Conservation (phyloP, 306 rosid species). For the Inga laurina region DNA sequence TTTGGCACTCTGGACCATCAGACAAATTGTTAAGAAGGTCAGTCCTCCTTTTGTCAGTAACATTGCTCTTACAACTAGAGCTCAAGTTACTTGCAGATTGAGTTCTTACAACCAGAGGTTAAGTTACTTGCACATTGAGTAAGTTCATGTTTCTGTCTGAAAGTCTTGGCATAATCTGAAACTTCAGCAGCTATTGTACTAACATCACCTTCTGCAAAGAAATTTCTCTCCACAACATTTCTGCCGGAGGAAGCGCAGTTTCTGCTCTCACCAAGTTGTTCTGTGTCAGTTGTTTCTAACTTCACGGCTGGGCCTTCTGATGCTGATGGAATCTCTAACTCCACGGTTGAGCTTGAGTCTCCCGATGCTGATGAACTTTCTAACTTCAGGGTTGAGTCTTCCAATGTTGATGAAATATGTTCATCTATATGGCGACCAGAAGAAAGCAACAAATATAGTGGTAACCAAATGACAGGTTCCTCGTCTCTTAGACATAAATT, state of each 20-base stretch:
- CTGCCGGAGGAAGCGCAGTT: conserved; percentile 4
- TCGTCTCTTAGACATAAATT: too few species aligned
- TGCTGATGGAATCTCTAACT: conserved; percentile 29
- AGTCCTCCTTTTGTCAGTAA: conserved; percentile 23
- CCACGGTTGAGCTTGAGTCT: neutral
- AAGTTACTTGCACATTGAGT: conserved; percentile 34
- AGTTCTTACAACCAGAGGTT: neutral
- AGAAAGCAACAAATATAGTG: neutral
- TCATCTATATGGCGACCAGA: conserved; percentile 32
- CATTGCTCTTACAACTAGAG: conserved; percentile 6
- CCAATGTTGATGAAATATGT: conserved; percentile 26
- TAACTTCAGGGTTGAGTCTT: conserved; percentile 17
- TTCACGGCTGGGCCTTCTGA: conserved; percentile 18
- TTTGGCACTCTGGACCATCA: conserved; percentile 32
- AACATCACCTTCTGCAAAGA: conserved; percentile 7
- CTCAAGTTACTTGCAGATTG: too few species aligned
- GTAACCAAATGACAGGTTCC: too few species aligned
- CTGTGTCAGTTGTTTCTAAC: conserved; percentile 22
- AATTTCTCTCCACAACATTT: conserved; percentile 8
- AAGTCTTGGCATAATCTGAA: conserved; percentile 19
- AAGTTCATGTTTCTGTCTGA: conserved; percentile 13
- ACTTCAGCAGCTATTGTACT: conserved; percentile 21
- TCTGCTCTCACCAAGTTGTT: conserved; percentile 19
- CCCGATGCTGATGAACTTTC: conserved; percentile 31
- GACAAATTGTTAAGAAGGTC: conserved; percentile 27